Conservation (phyloP, 768 basidiomycete genomes). For the Piloderma croceum region DNA sequence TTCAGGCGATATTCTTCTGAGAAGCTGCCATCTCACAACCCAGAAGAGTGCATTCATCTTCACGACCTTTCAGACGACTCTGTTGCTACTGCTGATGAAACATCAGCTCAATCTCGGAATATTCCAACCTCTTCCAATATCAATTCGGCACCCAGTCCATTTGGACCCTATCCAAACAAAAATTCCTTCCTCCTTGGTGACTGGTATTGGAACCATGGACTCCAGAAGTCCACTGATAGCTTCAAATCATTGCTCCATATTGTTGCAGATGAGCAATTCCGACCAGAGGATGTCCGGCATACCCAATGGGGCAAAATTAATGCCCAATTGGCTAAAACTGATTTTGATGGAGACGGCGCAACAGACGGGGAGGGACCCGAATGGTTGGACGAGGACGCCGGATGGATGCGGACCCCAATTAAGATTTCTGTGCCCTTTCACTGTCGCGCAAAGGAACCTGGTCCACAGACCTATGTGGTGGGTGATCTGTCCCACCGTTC, state of each 20-base stretch:
- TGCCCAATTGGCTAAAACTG: constrained; percentile 10
- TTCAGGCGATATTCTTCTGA: too few species aligned
- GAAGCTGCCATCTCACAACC: too few species aligned
- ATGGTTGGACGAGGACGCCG: too few species aligned
- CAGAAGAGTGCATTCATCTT: too few species aligned
- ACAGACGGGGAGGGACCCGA: constrained; percentile 12
- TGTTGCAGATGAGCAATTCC: constrained; percentile 10
- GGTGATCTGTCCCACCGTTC: constrained; percentile 17
- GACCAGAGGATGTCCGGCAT: constrained; percentile 11
- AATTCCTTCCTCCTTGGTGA: constrained; percentile 19
- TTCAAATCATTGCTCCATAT: constrained; percentile 13
- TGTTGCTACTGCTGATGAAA: too few species aligned
- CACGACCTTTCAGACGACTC: too few species aligned
- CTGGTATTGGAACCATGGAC: constrained; percentile 17
- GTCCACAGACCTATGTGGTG: constrained; percentile 13
- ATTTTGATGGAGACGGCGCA: constrained; percentile 4
- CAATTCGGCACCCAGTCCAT: too few species aligned
- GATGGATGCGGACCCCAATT: constrained; percentile 17
- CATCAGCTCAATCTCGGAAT: too few species aligned
- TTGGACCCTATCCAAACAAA: constrained; percentile 20
- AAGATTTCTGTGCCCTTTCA: constrained; percentile 18
- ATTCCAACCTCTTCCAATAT: too few species aligned
- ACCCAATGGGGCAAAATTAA: constrained; percentile 21
- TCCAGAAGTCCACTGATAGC: constrained; percentile 12
- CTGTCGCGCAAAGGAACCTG: constrained; percentile 7